Base-by-base conservation (phyloP, 1,139 yeast genomes). In the Meyerozyma carpophila region DNA sequence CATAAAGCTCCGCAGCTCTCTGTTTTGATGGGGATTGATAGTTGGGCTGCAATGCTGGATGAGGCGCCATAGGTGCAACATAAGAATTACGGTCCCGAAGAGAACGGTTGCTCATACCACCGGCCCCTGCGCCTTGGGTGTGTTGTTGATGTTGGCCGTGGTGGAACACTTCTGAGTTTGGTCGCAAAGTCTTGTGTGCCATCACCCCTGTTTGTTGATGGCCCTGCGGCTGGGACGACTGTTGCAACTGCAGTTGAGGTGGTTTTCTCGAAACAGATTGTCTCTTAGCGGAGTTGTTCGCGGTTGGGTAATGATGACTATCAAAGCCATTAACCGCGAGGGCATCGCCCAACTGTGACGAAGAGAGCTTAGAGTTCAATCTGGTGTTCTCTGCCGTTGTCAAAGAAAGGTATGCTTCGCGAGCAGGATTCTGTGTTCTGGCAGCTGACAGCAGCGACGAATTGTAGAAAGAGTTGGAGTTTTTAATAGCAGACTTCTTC, bases 301-400 rank as follows among this genome's bases (percentile, higher is more conserved):
- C n/a, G n/a, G 46, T n/a, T 4, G 45, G 43, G 32, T 42, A 40
- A 16, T 42, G 47, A 29, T 43, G 40, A 27, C 28, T 11, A 18
- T 16, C 37, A 9, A 34, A 34, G 20, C 45, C 40, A 18, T 26
- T 41, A 8, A 39, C 31, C 4, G 39, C 38, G 11, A 44, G 48
- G 5, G 51, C 44, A 13, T 61, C 68, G 25, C 48, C 51, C 49
- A 69, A 58, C 41, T 66, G 67, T 4, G 70, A 60, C 0, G 76
- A 57, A 6, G 82, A 71, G 40, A 79, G 58, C 58, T 79, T 77
- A 1, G 90, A 84, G 59, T 84, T 84, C 45, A 83, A 56, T 47
- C 90, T 71, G 0, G 94, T 84, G 59, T 84, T 84, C 56, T 84
- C 90, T 1, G 91, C 90, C 0, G 94, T 84, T 1, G 90, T 75